phyloP scores from a whole-genome alignment of 2,329 filamentous ascomycete species.

The Purpureocillium lavendulum region DNA sequence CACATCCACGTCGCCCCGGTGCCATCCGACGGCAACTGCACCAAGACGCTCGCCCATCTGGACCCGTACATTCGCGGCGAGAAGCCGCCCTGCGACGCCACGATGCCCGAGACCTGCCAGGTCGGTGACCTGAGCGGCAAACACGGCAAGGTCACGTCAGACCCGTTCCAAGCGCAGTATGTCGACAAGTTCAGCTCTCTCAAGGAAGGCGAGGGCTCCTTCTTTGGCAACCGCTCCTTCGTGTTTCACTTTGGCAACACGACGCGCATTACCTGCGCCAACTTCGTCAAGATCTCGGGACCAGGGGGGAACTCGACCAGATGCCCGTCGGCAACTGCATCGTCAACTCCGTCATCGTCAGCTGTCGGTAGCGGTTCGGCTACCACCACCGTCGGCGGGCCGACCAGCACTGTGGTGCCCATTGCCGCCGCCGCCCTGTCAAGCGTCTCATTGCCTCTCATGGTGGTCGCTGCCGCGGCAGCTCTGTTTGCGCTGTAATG shows the following conservation, averaged over 20 bases:
- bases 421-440: background rate
- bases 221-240: conserved; percentile 57
- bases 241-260: conserved; percentile 57
- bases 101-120: conserved; percentile 57
- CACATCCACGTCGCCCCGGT: conserved; percentile 64
- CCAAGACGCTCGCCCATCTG: conserved; percentile 55
- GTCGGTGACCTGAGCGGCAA: conserved; percentile 73
- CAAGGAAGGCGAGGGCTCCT: conserved; percentile 38
- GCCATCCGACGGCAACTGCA: conserved; percentile 62
- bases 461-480: background rate
- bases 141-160: conserved; percentile 49
- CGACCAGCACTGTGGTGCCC: background rate
- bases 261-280: conserved; percentile 57
- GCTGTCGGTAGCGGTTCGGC: background rate
- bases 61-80: conserved; percentile 63
- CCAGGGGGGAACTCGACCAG: too few species aligned
- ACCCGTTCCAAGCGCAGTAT: conserved; percentile 42
- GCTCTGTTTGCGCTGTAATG: background rate
- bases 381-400: background rate
- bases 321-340: too few species aligned
- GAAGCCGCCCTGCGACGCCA: conserved; percentile 48
- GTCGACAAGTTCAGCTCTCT: conserved; percentile 51
- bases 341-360: too few species aligned
- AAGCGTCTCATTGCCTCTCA: conserved; percentile 1
- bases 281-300: conserved; percentile 33